Evolutionary conservation across 78 protist species (phyloP).

Genomic region (Dictyostelium intermedium): DNA sequence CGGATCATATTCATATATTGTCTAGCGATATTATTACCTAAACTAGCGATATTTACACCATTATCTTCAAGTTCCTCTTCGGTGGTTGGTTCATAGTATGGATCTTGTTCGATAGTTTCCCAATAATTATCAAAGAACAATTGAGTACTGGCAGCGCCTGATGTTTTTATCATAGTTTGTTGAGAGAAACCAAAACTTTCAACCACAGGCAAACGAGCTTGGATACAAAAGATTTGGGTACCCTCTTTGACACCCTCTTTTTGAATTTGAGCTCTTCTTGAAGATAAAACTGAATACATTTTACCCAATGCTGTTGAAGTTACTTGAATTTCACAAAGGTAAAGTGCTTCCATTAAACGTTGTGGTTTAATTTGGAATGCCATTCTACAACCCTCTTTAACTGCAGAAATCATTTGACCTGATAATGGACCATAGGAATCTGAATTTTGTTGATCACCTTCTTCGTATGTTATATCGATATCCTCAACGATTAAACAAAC

Average conservation of each 20-base stretch:
- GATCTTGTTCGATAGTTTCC: slow-evolving; percentile 90
- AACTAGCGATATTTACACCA: slow-evolving; percentile 88
- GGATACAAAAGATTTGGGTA: slow-evolving; percentile 87
- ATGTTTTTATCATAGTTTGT: slow-evolving; percentile 90
- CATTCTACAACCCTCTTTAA: slow-evolving; percentile 85
- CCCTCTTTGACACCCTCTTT: slow-evolving; percentile 93
- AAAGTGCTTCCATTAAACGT: slow-evolving; percentile 94
- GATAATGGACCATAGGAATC: slow-evolving; percentile 65
- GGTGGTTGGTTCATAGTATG: slow-evolving; percentile 91
- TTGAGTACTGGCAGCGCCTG: slow-evolving; percentile 95
- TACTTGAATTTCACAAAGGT: slow-evolving; percentile 90
- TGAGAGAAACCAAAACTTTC: slow-evolving; percentile 95
- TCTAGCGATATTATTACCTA: slow-evolving; percentile 90
- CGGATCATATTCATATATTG: slow-evolving; percentile 88
- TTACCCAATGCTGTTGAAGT: slow-evolving; percentile 87
- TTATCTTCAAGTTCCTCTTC: slow-evolving; percentile 95
- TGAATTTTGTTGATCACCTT: neutral
- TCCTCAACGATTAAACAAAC: slow-evolving; percentile 89
- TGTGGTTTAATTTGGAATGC: slow-evolving; percentile 72
- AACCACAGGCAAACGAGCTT: slow-evolving; percentile 91
- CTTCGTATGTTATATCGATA: slow-evolving; percentile 13
- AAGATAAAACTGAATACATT: slow-evolving; percentile 90
- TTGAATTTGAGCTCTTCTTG: slow-evolving; percentile 89
- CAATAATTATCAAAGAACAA: slow-evolving; percentile 89
- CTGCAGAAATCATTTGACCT: slow-evolving; percentile 92